A percentile compares a stretch with the other conserved stretches of the same genome.
phyloP scores from a whole-genome alignment of 2,329 filamentous ascomycete genomes.

The Sporothrix inflata region DNA sequence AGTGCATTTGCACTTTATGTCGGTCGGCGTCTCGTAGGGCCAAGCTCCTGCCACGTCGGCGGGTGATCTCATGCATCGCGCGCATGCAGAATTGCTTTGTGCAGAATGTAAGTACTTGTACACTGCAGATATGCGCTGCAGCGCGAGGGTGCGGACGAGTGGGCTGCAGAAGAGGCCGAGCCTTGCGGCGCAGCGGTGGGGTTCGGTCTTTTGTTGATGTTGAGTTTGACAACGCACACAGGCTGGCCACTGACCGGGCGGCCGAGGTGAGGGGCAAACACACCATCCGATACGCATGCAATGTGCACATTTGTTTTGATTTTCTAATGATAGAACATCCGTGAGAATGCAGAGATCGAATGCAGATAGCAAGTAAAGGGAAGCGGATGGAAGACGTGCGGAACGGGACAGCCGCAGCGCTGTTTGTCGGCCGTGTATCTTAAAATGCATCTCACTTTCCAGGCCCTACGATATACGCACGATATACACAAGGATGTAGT shows the following conservation, averaged over 20 bases:
- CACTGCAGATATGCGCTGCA: background rate
- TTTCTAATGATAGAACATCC: background rate
- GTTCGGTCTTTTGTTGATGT: background rate
- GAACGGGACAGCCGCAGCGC: background rate
- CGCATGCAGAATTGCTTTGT: slow-evolving; percentile 1
- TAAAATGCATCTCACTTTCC: background rate
- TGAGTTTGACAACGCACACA: background rate
- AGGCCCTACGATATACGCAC: background rate
- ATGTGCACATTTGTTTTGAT: background rate
- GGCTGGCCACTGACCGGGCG: background rate
- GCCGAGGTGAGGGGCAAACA: background rate
- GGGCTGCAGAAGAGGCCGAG: slow-evolving; percentile 4
- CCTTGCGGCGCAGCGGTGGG: slow-evolving; percentile 20
- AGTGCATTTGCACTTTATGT: background rate
- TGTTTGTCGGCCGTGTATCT: background rate
- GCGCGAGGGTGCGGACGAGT: background rate
- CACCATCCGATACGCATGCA: background rate
- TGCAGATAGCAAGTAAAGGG: background rate
- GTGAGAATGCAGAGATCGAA: background rate
- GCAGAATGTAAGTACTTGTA: background rate
- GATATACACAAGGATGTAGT: background rate
- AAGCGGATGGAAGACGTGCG: background rate
- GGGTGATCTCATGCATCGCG: slow-evolving; percentile 17
- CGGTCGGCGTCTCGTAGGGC: background rate
- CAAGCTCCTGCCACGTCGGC: slow-evolving; percentile 4